A percentile compares a stretch with the other conserved stretches of the same genome.
phyloP scores from a whole-genome alignment of 106 monocot species.

The Vanilla planifolia region DNA sequence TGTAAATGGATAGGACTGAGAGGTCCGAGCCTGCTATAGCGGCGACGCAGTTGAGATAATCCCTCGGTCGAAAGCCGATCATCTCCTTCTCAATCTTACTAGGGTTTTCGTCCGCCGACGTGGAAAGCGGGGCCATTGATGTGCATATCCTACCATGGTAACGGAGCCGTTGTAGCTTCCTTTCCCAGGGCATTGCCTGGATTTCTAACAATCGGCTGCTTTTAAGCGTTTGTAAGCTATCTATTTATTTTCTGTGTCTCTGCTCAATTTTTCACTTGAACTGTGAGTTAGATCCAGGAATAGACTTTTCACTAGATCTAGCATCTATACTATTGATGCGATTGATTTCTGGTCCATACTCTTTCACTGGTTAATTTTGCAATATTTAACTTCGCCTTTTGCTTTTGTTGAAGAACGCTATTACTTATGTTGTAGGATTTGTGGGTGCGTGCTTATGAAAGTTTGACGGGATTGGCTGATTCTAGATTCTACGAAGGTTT shows the following conservation, averaged over 20 bases:
- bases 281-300: conserved; percentile 2
- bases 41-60: not conserved
- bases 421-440: conserved; percentile 15
- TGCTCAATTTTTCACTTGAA: not conserved
- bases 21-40: not conserved
- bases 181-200: conserved; percentile 13
- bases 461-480: not conserved
- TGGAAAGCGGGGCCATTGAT: not conserved
- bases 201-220: conserved; percentile 8
- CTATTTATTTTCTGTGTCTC: not conserved
- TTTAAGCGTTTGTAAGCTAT: conserved; percentile 3
- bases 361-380: not conserved
- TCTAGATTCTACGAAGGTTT: not conserved
- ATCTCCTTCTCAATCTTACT: not conserved
- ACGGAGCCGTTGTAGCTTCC: not conserved
- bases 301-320: conserved; percentile 19
- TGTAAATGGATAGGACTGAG: not conserved
- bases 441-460: conserved; percentile 1
- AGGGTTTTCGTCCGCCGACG: not conserved
- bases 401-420: not conserved
- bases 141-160: not conserved
- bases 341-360: not conserved
- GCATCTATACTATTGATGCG: not conserved
- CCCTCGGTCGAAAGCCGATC: not conserved
- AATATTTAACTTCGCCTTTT: not conserved